A percentile compares a stretch with the other conserved stretches of the same genome.
Evolutionary conservation across 441 rosid species (phyloP).

Genomic region (Rhodomyrtus psidioides): DNA sequence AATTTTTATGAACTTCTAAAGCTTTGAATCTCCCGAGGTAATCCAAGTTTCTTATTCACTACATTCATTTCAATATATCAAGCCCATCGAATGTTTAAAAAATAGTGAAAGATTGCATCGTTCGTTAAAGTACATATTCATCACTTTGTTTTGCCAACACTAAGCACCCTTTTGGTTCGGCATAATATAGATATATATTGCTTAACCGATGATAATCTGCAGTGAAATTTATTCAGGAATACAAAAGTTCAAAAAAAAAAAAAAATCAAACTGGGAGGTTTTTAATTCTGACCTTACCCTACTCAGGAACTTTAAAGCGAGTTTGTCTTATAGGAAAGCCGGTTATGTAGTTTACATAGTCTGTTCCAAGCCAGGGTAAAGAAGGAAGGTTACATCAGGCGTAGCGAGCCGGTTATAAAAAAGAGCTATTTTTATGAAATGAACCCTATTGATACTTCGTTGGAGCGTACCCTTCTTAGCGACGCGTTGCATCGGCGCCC

Average conservation of each 20-base stretch:
- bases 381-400: no score
- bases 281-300: neutral
- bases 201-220: neutral
- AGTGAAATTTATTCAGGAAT: neutral
- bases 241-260: no score
- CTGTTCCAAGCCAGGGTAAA: no score
- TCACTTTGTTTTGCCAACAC: neutral
- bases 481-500: no score
- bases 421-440: no score
- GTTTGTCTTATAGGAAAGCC: neutral
- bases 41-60: neutral
- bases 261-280: neutral
- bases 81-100: neutral
- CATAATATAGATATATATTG: neutral
- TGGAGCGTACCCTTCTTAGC: no score
- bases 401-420: no score
- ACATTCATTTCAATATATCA: neutral
- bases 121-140: neutral
- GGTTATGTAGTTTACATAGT: no score
- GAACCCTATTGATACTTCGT: no score
- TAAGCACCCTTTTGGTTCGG: neutral
- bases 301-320: neutral
- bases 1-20: no score
- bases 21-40: no score
- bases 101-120: neutral